phyloP scores from a whole-genome alignment of 176 grass and related monocot genomes.

The Coix lacrymajobi region DNA sequence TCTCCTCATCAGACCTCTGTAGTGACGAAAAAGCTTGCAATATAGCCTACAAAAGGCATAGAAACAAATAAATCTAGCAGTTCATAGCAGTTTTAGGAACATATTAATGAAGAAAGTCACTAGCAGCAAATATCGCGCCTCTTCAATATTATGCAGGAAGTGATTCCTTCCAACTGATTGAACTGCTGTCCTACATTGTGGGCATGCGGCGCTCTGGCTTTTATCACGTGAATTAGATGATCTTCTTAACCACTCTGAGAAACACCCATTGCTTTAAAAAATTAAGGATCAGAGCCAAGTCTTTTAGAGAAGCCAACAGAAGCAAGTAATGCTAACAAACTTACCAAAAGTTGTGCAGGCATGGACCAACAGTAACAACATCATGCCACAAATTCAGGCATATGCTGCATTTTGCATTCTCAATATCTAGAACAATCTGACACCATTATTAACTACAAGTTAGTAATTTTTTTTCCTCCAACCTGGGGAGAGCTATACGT shows the following conservation, averaged over 20 bases:
- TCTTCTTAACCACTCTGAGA: conserved; percentile 97
- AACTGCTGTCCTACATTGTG: conserved; percentile 77
- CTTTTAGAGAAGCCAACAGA: neutral
- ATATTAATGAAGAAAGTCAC: conserved; percentile 8
- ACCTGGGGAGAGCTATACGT: neutral
- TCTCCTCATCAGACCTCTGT: conserved; percentile 80
- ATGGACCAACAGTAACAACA: conserved; percentile 95
- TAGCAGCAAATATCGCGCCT: conserved; percentile 35
- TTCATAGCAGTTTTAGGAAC: neutral
- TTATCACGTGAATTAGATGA: conserved; percentile 48
- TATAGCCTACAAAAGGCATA: conserved; percentile 68
- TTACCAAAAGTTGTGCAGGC: conserved; percentile 97
- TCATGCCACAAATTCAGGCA: conserved; percentile 98
- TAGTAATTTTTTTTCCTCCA: conserved; percentile 7
- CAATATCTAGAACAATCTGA: conserved; percentile 79
- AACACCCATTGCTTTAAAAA: conserved; percentile 84
- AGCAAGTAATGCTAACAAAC: conserved; percentile 12
- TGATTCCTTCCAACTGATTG: conserved; percentile 97
- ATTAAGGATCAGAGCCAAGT: conserved; percentile 17
- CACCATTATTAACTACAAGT: conserved; percentile 25
- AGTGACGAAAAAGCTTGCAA: conserved; percentile 68
- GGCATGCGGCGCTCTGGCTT: conserved; percentile 57
- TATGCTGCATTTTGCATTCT: conserved; percentile 99
- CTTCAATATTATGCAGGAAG: conserved; percentile 93
- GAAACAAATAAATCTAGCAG: conserved; percentile 16